Conservation (phyloP, 305 asterid genomes). For the Plantago coronopus region DNA sequence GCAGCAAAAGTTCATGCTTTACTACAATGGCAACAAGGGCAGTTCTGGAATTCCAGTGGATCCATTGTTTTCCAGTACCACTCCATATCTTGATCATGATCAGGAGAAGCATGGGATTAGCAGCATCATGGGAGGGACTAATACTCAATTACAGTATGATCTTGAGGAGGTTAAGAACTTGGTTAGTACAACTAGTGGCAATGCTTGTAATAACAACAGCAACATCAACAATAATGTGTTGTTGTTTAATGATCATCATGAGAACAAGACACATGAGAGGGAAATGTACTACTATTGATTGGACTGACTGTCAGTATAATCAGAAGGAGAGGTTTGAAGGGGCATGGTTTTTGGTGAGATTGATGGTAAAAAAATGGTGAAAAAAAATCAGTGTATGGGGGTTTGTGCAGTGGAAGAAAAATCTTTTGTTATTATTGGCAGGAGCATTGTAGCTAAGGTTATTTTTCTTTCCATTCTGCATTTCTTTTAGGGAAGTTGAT, state of each 20-base stretch:
- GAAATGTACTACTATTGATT: constrained; percentile 27
- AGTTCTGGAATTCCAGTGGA: constrained; percentile 13
- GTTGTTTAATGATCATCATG: constrained; percentile 25
- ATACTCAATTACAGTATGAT: constrained; percentile 32
- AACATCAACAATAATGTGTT: constrained; percentile 19
- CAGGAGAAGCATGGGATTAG: constrained; percentile 5
- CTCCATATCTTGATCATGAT: constrained; percentile 14
- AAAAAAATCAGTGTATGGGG: constrained; percentile 24
- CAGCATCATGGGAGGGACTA: constrained; percentile 17
- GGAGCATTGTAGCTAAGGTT: not conserved
- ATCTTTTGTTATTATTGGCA: constrained; percentile 19
- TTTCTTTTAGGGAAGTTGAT: constrained; percentile 17
- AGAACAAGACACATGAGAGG: constrained; percentile 30
- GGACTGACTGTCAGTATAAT: constrained; percentile 17
- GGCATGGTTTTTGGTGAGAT: constrained; percentile 13
- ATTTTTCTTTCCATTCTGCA: constrained; percentile 17
- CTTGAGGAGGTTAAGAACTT: constrained; percentile 42
- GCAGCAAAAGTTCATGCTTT: constrained; percentile 25
- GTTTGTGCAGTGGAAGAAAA: constrained; percentile 20
- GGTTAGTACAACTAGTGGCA: constrained; percentile 19
- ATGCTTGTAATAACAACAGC: constrained; percentile 5
- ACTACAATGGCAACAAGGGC: constrained; percentile 11
- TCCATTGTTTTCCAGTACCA: constrained; percentile 3
- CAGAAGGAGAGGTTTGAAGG: constrained; percentile 18
- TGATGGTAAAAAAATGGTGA: not conserved